Conservation (phyloP, 2,329 filamentous ascomycete species). For the Botrytis sinoallii region DNA sequence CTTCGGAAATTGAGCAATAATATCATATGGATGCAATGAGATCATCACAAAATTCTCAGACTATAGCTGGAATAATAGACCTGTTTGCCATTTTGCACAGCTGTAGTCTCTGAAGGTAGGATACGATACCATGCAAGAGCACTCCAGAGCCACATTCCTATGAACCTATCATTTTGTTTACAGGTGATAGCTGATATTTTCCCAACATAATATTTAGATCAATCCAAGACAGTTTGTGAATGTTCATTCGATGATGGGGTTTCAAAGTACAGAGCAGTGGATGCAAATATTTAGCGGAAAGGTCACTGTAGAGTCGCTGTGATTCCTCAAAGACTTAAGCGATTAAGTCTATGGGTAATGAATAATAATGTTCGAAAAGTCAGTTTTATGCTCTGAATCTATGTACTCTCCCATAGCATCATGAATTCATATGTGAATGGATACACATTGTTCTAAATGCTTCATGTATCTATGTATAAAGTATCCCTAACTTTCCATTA, state of each 20-base stretch:
- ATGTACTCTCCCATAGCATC: neutral
- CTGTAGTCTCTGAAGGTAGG: neutral
- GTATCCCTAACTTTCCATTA: neutral
- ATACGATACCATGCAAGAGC: neutral
- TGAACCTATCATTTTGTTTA: neutral
- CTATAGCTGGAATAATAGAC: too few relatives aligned
- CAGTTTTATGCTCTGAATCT: neutral
- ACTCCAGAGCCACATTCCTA: neutral
- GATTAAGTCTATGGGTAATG: rapidly evolving
- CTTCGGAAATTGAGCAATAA: neutral
- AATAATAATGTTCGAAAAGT: neutral
- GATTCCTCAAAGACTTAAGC: neutral
- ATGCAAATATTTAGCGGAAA: neutral
- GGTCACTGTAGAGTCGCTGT: rapidly evolving
- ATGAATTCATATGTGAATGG: neutral
- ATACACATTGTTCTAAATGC: rapidly evolving
- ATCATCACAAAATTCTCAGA: neutral
- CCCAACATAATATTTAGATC: neutral
- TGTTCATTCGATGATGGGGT: neutral
- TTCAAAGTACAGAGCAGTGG: neutral
- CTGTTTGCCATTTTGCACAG: neutral
- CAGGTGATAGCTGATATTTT: neutral
- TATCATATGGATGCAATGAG: neutral
- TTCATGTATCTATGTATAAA: neutral
- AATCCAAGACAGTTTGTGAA: neutral